Conservation (phyloP, 1,284 basidiomycete species). For the Cerrena zonata region DNA sequence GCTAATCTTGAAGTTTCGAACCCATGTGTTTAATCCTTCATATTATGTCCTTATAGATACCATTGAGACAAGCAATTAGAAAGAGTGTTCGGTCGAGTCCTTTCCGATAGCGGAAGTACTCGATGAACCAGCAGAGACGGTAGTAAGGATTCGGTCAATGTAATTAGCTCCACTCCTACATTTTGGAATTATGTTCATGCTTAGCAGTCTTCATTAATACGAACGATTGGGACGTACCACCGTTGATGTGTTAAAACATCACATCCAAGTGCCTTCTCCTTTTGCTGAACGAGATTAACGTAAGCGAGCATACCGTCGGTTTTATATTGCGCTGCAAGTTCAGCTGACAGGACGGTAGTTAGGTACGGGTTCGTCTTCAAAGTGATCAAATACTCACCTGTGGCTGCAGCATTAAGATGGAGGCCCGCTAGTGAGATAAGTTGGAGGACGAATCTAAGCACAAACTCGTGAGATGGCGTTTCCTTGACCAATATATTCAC, state of each 20-base stretch:
- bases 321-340: conserved; percentile 72
- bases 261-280: conserved; percentile 86
- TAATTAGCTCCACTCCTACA: conserved; percentile 81
- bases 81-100: conserved; percentile 81
- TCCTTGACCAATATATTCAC: conserved; percentile 9
- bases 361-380: neutral
- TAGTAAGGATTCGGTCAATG: conserved; percentile 73
- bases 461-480: neutral
- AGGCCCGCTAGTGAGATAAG: conserved; percentile 83
- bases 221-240: conserved; percentile 47
- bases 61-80: conserved; percentile 34
- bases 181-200: neutral
- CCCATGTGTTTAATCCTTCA: too few species aligned
- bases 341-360: conserved; percentile 39
- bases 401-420: conserved; percentile 78
- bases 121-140: conserved; percentile 76
- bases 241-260: conserved; percentile 91
- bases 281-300: conserved; percentile 77
- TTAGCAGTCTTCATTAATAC: neutral
- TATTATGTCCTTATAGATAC: neutral
- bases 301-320: conserved; percentile 85
- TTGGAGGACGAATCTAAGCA: conserved; percentile 70
- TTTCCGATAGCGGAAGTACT: conserved; percentile 76
- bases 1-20: too few species aligned
- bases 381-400: conserved; percentile 43